Evolutionary conservation across 2,329 filamentous ascomycete genomes (phyloP).

Genomic region (Metarhizium album): DNA sequence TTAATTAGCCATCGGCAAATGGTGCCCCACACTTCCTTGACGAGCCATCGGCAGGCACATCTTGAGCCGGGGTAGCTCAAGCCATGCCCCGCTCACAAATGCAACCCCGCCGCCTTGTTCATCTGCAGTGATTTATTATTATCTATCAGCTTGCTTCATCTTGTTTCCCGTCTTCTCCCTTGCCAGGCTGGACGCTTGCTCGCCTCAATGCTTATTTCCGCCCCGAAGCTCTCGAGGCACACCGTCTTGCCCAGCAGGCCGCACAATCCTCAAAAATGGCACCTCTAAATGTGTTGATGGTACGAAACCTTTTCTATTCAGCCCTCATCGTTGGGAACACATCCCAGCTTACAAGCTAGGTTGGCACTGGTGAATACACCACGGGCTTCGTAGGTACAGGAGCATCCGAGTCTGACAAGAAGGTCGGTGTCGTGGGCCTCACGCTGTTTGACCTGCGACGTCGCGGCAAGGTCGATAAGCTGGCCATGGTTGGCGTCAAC

Average conservation of each 20-base stretch:
- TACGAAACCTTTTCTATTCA: slow-evolving; percentile 23
- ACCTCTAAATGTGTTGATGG: slow-evolving; percentile 60
- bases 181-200: background rate
- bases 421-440: slow-evolving; percentile 85
- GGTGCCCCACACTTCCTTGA: no score
- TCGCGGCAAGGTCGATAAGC: slow-evolving; percentile 74
- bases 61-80: no score
- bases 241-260: no score
- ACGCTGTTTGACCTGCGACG: slow-evolving; percentile 82
- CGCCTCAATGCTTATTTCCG: background rate
- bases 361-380: slow-evolving; percentile 93
- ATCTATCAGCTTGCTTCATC: no score
- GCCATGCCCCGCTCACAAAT: no score
- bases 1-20: no score
- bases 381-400: slow-evolving; percentile 84
- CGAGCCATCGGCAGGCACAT: no score
- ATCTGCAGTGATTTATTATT: no score
- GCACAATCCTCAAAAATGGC: slow-evolving; percentile 31
- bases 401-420: slow-evolving; percentile 84
- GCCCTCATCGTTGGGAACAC: background rate
- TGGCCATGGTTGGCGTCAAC: slow-evolving; percentile 84
- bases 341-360: slow-evolving; percentile 29
- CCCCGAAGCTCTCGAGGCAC: background rate
- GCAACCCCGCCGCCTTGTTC: no score
- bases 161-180: no score